Evolutionary conservation across 78 protist species (phyloP).

Genomic region (Planoprotostelium fungivorum): DNA sequence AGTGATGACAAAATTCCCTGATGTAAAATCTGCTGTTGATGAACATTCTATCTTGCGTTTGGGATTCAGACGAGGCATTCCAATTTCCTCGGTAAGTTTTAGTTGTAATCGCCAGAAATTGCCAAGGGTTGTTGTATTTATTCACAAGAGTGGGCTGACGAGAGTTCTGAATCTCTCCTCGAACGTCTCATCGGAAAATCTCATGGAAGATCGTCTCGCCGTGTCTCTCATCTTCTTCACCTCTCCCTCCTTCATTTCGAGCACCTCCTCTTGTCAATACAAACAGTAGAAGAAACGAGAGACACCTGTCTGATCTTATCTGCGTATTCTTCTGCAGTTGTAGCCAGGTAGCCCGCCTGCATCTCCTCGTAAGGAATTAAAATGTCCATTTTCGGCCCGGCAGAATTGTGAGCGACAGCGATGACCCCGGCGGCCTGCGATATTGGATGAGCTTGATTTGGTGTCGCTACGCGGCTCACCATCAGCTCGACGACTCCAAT

Average conservation of each 20-base stretch:
- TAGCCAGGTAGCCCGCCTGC: constrained; percentile 59
- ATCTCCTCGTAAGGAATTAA: constrained; percentile 15
- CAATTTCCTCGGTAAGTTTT: too few species aligned
- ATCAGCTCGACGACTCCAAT: constrained; percentile 89
- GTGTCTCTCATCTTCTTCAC: constrained; percentile 25
- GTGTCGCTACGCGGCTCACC: constrained; percentile 3
- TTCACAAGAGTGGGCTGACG: background rate
- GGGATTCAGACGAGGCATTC: too few species aligned
- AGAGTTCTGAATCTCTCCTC: constrained; percentile 2
- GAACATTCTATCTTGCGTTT: too few species aligned
- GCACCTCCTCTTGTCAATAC: constrained; percentile 5
- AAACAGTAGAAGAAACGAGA: background rate
- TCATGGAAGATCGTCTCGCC: constrained; percentile 32
- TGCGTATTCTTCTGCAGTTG: constrained; percentile 70
- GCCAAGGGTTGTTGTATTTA: too few species aligned
- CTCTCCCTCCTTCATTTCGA: constrained; percentile 29
- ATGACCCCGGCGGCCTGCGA: constrained; percentile 66
- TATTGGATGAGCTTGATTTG: background rate
- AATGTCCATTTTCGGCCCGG: constrained; percentile 81
- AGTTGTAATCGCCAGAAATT: too few species aligned
- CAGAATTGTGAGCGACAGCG: constrained; percentile 75
- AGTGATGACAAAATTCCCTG: too few species aligned
- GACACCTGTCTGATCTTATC: constrained; percentile 26
- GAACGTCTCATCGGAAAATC: constrained; percentile 46
- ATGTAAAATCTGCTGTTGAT: too few species aligned